phyloP scores from a whole-genome alignment of 2,329 filamentous ascomycete genomes.

The Epichloe elymi region DNA sequence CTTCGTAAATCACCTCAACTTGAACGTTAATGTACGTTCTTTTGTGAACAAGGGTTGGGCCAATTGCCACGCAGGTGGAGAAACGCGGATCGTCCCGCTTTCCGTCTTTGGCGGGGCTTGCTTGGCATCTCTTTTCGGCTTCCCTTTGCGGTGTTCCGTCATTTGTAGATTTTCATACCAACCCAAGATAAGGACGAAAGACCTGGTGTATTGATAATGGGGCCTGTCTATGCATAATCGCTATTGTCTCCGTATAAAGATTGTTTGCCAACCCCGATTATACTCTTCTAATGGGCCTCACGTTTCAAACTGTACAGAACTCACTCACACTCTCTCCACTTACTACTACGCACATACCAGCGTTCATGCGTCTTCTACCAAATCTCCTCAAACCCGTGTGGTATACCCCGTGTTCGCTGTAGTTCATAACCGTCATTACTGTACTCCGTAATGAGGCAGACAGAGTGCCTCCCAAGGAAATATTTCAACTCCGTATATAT shows the following conservation, averaged over 20 bases:
- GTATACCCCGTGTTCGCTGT: slow-evolving; percentile 7
- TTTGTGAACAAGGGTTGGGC: too few relatives aligned
- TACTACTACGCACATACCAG: not conserved
- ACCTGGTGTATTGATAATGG: not conserved
- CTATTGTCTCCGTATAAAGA: not conserved
- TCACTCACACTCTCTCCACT: not conserved
- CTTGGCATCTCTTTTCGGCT: not conserved
- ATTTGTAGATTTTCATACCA: not conserved
- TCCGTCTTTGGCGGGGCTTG: not conserved
- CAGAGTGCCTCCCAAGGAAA: not conserved
- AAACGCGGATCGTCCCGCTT: not conserved
- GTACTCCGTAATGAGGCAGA: not conserved
- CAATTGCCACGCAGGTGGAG: not conserved
- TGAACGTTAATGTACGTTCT: too few relatives aligned
- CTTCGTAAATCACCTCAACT: too few relatives aligned
- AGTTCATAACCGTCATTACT: slow-evolving; percentile 4
- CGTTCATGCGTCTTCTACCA: not conserved
- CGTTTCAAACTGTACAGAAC: not conserved
- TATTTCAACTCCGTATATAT: not conserved
- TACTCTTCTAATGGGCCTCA: not conserved
- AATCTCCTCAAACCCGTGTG: slow-evolving; percentile 3
- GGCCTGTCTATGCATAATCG: not conserved
- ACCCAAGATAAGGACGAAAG: not conserved
- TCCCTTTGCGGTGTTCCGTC: not conserved
- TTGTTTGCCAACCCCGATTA: not conserved